Conservation (phyloP, 1,284 basidiomycete species). For the Ceratobasidium papillatum region DNA sequence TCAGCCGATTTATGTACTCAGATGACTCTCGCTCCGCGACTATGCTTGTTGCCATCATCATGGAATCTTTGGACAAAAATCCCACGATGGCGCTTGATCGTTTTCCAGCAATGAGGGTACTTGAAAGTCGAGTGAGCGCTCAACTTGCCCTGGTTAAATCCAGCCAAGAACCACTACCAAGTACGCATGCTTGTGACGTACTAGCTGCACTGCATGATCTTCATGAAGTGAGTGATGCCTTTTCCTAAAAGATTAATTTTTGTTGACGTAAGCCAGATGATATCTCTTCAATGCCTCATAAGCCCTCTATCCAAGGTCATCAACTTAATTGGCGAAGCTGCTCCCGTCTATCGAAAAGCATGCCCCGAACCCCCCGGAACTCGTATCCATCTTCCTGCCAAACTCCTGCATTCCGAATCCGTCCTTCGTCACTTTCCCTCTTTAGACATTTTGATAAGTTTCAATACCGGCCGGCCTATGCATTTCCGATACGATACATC, state of each 20-base stretch:
- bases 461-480: constrained; percentile 3
- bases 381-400: neutral
- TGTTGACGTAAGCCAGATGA: neutral
- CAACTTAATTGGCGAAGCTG: neutral
- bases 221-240: neutral
- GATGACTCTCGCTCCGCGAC: constrained; percentile 9
- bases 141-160: neutral
- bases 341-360: constrained; percentile 8
- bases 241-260: too few species aligned
- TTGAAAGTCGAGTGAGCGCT: neutral
- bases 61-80: neutral
- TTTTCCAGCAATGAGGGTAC: neutral
- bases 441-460: neutral
- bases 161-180: neutral
- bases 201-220: neutral
- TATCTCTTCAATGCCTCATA: neutral
- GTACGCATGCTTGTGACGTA: neutral
- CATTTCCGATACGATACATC: constrained; percentile 7
- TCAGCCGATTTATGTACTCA: neutral
- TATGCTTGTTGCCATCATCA: neutral
- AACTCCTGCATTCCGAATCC: neutral
- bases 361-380: neutral
- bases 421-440: neutral
- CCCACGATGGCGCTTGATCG: neutral
- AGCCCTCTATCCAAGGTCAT: neutral